A percentile compares a stretch with the other conserved stretches of the same genome.
Evolutionary conservation across 83 land plant genomes (phyloP).

Genomic region (Picea mariana): DNA sequence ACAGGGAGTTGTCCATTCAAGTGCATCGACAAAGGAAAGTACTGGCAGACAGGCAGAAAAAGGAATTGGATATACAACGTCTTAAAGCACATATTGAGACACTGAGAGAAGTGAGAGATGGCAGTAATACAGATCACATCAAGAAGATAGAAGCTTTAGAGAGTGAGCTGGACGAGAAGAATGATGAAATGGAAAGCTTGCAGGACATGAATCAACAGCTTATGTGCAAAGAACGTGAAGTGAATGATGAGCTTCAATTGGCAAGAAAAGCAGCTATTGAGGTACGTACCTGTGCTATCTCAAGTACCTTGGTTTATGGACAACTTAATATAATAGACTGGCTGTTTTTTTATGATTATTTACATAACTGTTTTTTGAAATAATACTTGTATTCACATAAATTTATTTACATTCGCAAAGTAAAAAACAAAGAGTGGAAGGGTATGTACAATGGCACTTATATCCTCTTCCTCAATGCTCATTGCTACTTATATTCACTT

Average conservation of each 20-base stretch:
- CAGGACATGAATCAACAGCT: background rate
- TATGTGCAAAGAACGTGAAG: background rate
- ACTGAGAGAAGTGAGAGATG: constrained; percentile 5
- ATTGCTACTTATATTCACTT: too few species aligned
- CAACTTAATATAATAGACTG: too few species aligned
- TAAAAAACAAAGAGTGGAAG: too few species aligned
- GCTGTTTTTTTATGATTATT: too few species aligned
- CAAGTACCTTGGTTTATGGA: background rate
- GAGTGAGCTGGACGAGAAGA: background rate
- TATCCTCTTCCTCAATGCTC: too few species aligned
- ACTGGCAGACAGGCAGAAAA: background rate
- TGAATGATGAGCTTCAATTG: constrained; percentile 7
- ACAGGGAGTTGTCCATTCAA: background rate
- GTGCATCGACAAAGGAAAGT: background rate
- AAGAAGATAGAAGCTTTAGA: constrained; percentile 10
- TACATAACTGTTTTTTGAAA: too few species aligned
- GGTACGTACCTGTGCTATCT: background rate
- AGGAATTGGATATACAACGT: background rate
- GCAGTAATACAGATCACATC: background rate
- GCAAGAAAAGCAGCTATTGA: constrained; percentile 11
- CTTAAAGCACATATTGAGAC: background rate
- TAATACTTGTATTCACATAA: too few species aligned
- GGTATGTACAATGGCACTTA: too few species aligned
- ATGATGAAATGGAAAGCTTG: constrained; percentile 12
- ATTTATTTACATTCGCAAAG: too few species aligned